Base-by-base conservation (phyloP, 768 basidiomycete genomes). In the Suillus hirtellus region DNA sequence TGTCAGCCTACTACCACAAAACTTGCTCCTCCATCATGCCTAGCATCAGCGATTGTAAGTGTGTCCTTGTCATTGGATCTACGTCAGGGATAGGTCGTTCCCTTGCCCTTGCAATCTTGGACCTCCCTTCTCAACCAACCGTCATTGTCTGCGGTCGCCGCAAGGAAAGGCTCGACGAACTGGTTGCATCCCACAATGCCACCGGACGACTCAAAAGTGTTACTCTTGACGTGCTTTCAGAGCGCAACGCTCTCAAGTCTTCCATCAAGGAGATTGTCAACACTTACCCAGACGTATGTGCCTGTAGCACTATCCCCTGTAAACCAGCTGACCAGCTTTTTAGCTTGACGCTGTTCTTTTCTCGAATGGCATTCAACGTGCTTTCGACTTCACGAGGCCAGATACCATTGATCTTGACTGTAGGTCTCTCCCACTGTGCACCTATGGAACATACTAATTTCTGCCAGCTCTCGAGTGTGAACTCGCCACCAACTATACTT, bases 71-170 rank as follows among this genome's bases (percentile, higher is more conserved):
- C 63, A 80, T 82, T 53, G 84, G 85, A 24, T 85, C 84, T 2
- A 86, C 86, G 4, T 75, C 83, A 35, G 86, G 86, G 38, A 83
- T 87, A 35, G 86, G 87, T 19, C 81, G 84, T 4, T 80, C 81
- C 44, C 80, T 88, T 7, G 85, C 86, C 5, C 75, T 83, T 10
- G 77, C 79, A 21, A 76, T 87, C 50, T 77, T 82, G 35, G 72
- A 70, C 34, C 75, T 86, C 2, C 81, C 83, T 0, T 80, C 79
- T 43, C 73, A 77, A 42, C 84, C 84, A 2, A 77, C 73, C 7
- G 83, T 86, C 34, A 79, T 87, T 52, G 84, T 79, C 21, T 72
- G 78, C 14, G 85, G 85, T 8, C 77, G 84, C 46, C 81, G 85
- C n/a, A 75, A 81, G 65, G 81, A 83, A n/a, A 75, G 86, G 43